A percentile compares a stretch with the other conserved stretches of the same genome.
phyloP scores from a whole-genome alignment of 371 early-diverging fungal species.

The Hamiltosporidium magnivora region DNA sequence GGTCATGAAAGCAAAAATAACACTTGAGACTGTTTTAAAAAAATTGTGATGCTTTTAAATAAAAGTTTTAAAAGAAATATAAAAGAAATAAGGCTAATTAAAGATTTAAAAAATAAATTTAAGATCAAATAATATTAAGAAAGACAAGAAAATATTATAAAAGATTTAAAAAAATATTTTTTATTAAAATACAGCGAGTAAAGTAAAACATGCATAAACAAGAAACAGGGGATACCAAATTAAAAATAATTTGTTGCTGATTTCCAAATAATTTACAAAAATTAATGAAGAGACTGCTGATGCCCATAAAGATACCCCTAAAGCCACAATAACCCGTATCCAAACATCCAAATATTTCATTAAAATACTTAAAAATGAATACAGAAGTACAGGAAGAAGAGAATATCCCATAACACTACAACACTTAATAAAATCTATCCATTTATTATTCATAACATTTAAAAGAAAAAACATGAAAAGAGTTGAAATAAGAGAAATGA shows the following conservation, averaged over 20 bases:
- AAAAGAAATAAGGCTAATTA: too few relatives aligned
- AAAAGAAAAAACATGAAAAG: slow-evolving; percentile 43
- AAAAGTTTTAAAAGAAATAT: too few relatives aligned
- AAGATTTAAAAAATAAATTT: neutral
- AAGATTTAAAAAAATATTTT: neutral
- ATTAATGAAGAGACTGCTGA: slow-evolving; percentile 29
- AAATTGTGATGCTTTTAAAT: too few relatives aligned
- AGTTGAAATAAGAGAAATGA: slow-evolving; percentile 31
- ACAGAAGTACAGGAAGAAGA: slow-evolving; percentile 44
- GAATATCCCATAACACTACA: slow-evolving; percentile 53
- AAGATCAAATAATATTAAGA: neutral
- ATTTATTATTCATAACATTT: slow-evolving; percentile 24
- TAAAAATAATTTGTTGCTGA: slow-evolving; percentile 31
- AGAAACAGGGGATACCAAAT: slow-evolving; percentile 53
- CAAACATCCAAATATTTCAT: slow-evolving; percentile 12
- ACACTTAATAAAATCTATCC: slow-evolving; percentile 20
- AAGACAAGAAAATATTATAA: neutral
- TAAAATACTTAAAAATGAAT: slow-evolving; percentile 26
- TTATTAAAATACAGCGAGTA: slow-evolving; percentile 41
- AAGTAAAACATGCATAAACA: slow-evolving; percentile 42
- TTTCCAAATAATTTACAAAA: slow-evolving; percentile 26
- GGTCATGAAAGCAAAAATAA: too few relatives aligned
- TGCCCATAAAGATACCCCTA: slow-evolving; percentile 35
- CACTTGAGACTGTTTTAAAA: too few relatives aligned
- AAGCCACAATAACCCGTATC: slow-evolving; percentile 16